Evolutionary conservation across 2,329 filamentous ascomycete genomes (phyloP).

Genomic region (Fusarium goolgardi): DNA sequence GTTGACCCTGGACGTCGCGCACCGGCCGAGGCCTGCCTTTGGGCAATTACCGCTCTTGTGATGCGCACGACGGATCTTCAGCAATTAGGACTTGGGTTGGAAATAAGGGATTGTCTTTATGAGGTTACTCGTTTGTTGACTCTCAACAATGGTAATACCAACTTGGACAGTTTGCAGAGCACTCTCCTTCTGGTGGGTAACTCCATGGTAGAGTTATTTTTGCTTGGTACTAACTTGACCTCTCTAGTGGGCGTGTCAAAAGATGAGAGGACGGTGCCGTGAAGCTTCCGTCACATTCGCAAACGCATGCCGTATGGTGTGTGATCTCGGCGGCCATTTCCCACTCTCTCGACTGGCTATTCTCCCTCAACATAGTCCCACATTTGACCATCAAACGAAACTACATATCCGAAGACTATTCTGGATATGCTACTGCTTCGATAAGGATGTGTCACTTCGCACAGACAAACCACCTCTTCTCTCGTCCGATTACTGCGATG

Average conservation of each 20-base stretch:
- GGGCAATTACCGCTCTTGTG: conserved; percentile 25
- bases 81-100: background rate
- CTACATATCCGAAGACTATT: conserved; percentile 19
- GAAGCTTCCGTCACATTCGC: conserved; percentile 26
- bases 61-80: conserved; percentile 12
- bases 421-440: conserved; percentile 31
- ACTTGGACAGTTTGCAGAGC: conserved; percentile 21
- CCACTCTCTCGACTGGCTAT: conserved; percentile 16
- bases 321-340: conserved; percentile 29
- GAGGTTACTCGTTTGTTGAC: conserved; percentile 16
- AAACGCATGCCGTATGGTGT: conserved; percentile 32
- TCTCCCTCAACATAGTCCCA: conserved; percentile 27
- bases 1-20: background rate
- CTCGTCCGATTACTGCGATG: conserved; percentile 26
- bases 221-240: background rate
- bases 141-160: conserved; percentile 18
- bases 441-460: conserved; percentile 20
- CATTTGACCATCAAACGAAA: conserved; percentile 6
- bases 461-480: conserved; percentile 16
- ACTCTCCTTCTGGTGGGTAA: conserved; percentile 29
- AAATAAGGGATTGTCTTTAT: conserved; percentile 11
- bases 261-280: conserved; percentile 18
- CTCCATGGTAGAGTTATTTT: fast-evolving
- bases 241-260: conserved; percentile 18
- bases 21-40: conserved; percentile 25